Conservation (phyloP, 2,329 filamentous ascomycete species). For the Diaporthe citrichinensis region DNA sequence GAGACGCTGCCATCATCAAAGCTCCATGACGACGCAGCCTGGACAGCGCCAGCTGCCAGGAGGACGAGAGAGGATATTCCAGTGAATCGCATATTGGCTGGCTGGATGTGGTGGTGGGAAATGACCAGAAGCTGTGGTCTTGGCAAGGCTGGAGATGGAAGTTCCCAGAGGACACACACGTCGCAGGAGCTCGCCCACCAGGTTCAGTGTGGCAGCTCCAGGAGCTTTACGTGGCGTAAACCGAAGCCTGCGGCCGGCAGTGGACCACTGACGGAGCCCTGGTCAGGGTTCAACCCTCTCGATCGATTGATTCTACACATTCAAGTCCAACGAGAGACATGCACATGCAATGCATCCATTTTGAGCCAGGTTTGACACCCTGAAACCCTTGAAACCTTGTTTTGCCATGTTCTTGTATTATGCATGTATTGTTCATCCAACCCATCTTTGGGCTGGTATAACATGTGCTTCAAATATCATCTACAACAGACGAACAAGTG, state of each 20-base stretch:
- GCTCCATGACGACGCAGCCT: conserved; percentile 74
- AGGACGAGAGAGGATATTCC: conserved; percentile 59
- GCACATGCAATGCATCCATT: neutral
- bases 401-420: neutral
- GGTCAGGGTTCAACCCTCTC: conserved; percentile 6
- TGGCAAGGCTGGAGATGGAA: conserved; percentile 33
- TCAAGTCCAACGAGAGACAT: neutral
- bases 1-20: conserved; percentile 81
- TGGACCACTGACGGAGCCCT: neutral
- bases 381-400: neutral
- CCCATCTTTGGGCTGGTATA: too few relatives aligned
- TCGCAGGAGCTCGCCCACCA: conserved; percentile 10
- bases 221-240: conserved; percentile 42
- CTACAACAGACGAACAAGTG: neutral
- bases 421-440: neutral
- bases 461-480: neutral
- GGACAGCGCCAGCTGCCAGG: conserved; percentile 64
- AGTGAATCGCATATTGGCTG: conserved; percentile 57
- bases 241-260: conserved; percentile 4
- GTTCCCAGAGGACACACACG: conserved; percentile 38
- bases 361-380: neutral
- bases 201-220: conserved; percentile 2
- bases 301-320: fast-evolving
- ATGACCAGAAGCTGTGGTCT: conserved; percentile 32
- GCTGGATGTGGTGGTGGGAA: conserved; percentile 26